These are phyloP conservation scores for Pestalotiopsis sp. DNA, from an alignment of 2,329 filamentous ascomycete genomes.

Conservation along the genomic window DNA sequence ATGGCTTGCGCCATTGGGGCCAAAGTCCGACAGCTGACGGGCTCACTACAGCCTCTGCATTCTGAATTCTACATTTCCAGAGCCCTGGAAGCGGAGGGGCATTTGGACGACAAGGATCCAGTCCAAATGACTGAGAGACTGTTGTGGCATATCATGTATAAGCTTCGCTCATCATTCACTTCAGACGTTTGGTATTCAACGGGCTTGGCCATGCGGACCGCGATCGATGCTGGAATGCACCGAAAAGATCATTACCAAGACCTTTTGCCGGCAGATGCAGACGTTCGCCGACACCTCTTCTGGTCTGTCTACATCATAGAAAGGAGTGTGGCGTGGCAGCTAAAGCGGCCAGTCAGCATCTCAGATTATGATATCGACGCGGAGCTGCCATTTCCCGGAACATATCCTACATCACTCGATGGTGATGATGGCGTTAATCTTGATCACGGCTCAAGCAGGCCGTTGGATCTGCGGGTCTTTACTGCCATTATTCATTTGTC, in stretches of 20 bases:
- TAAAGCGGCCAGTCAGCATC: background rate
- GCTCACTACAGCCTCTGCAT: background rate
- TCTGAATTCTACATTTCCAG: background rate
- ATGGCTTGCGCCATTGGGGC: background rate
- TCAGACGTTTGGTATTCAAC: background rate
- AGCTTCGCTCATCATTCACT: background rate
- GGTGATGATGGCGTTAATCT: background rate
- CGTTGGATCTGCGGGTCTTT: background rate
- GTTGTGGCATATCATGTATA: background rate
- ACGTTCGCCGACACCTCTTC: background rate
- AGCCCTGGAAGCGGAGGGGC: background rate
- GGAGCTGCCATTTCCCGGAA: background rate
- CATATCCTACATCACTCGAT: background rate
- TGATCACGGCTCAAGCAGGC: background rate
- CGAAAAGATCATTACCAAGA: background rate
- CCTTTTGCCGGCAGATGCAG: background rate
- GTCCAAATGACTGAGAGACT: background rate
- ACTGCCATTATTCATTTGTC: background rate
- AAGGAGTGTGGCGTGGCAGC: background rate
- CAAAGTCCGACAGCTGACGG: background rate
- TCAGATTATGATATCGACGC: background rate
- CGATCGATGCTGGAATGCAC: background rate
- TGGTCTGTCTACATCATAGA: background rate
- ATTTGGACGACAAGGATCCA: background rate
- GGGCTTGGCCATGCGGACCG: background rate